These are phyloP conservation scores for Coemansia guatemalensis DNA, from an alignment of 192 early-diverging fungal species.

Conservation along the genomic window DNA sequence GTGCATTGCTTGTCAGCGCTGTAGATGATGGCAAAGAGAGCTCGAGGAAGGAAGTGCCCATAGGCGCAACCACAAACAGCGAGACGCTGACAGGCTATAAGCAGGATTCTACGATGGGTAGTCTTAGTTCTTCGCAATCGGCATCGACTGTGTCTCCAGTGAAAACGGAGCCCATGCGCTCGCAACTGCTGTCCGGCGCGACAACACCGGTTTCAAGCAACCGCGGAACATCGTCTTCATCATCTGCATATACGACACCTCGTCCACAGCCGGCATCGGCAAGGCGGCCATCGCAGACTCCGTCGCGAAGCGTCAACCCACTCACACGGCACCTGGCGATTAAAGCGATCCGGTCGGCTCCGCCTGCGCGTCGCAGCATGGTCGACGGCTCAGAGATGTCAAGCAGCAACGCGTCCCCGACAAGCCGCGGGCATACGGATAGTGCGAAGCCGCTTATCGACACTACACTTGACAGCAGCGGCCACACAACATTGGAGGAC, in stretches of 20 bases:
- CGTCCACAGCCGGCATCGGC: conserved; percentile 18
- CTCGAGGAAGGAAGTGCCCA: neutral
- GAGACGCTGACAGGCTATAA: neutral
- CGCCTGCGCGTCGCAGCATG: conserved; percentile 12
- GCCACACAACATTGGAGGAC: neutral
- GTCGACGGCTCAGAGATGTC: neutral
- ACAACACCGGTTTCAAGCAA: conserved; percentile 19
- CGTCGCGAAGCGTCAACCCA: conserved; percentile 45
- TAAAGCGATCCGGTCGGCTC: conserved; percentile 32
- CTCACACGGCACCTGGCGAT: conserved; percentile 43
- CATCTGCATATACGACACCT: conserved; percentile 21
- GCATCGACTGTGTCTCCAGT: conserved; percentile 41
- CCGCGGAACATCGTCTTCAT: neutral
- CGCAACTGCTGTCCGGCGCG: conserved; percentile 26
- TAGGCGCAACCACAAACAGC: neutral
- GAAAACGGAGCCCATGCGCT: conserved; percentile 45
- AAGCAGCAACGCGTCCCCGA: conserved; percentile 1
- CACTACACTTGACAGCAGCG: conserved; percentile 6
- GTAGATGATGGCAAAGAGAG: neutral
- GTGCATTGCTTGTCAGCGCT: neutral
- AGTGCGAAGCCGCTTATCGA: conserved; percentile 7
- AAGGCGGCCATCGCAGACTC: conserved; percentile 22
- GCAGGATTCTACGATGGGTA: conserved; percentile 8
- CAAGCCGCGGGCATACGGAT: conserved; percentile 2
- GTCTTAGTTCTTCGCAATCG: conserved; percentile 23